Evolutionary conservation across 345 rosid genomes (phyloP).

Genomic region (Euphorbia lathyris): DNA sequence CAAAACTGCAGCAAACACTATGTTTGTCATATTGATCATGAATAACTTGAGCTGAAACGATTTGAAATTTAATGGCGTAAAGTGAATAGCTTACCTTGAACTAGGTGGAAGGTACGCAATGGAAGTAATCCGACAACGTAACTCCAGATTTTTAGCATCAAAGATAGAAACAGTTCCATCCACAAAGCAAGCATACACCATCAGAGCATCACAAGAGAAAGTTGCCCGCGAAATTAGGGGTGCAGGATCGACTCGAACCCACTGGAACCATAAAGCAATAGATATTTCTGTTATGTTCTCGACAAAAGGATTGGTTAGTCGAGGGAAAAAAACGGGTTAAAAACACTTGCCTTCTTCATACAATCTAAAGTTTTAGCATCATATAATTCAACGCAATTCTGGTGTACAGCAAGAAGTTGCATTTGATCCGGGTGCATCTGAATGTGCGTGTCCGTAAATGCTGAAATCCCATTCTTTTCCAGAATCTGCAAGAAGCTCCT

Average conservation of each 20-base stretch:
- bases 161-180: slow-evolving; percentile 41
- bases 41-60: too few species aligned
- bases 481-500: slow-evolving; percentile 28
- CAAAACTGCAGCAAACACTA: slow-evolving; percentile 20
- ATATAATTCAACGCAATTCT: slow-evolving; percentile 32
- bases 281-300: not conserved
- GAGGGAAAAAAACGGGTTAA: not conserved
- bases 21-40: not conserved
- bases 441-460: slow-evolving; percentile 24
- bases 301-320: not conserved
- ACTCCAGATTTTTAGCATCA: slow-evolving; percentile 27
- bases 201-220: slow-evolving; percentile 38
- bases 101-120: slow-evolving; percentile 24
- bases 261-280: slow-evolving; percentile 24
- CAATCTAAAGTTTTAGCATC: slow-evolving; percentile 30
- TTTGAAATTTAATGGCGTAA: not conserved
- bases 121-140: slow-evolving; percentile 24
- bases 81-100: slow-evolving; percentile 26
- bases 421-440: slow-evolving; percentile 44
- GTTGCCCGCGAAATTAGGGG: slow-evolving; percentile 40
- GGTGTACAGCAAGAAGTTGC: slow-evolving; percentile 31
- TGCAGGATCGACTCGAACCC: slow-evolving; percentile 20
- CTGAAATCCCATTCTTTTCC: slow-evolving; percentile 3
- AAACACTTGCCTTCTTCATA: slow-evolving; percentile 26
- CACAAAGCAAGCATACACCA: slow-evolving; percentile 35